Evolutionary conservation across 768 basidiomycete genomes (phyloP), one percentile per base, ranked within the genome.

Genomic region (Phaeotremella skinneri): DNA sequence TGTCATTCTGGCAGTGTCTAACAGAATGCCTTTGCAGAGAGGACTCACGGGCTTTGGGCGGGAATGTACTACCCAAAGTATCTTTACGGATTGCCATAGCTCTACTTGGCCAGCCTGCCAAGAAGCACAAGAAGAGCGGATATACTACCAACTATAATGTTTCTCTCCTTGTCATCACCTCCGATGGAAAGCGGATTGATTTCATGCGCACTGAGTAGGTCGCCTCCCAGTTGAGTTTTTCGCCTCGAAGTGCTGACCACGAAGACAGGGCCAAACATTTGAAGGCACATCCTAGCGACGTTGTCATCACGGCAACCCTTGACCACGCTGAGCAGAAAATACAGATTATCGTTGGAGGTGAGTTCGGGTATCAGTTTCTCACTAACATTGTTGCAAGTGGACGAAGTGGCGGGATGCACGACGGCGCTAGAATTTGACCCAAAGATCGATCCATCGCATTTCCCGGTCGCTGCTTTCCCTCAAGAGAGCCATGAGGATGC

Each of bases 151-250:
- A 78, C 89, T 39, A 52, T 25, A 60, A 60, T 41, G 27, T 64
- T 9, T 64, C 63, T 4, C 79, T 83, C 55, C 90, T 90, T 67
- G 80, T 82, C 4, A 72, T 88, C 13, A 29, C 69, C 20, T 61
- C 74, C 1, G 90, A 91, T 71, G 76, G 84, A 66, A 81, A 83
- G 23, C 84, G 87, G 52, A 75, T 94, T 56, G 89, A 91, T 70
- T 91, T 87, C 71, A 85, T 90, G 29, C 83, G 88, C 21, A 88
- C 88, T 43, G 80, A 82, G 91, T 91, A 66, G 64, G 81, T 68
- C 9, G 2, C n/a, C 62, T 30, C 29, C 20, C 23, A n/a, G n/a
- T n/a, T 14, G 20, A 31, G 4, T 32, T 14, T 7, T 30, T 34
- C n/a, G 63, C 41, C 25, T 25, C 30, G 14, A n/a, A 17, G 54